phyloP scores from a whole-genome alignment of 2,329 filamentous ascomycete genomes.

The Sporothrix phasma region DNA sequence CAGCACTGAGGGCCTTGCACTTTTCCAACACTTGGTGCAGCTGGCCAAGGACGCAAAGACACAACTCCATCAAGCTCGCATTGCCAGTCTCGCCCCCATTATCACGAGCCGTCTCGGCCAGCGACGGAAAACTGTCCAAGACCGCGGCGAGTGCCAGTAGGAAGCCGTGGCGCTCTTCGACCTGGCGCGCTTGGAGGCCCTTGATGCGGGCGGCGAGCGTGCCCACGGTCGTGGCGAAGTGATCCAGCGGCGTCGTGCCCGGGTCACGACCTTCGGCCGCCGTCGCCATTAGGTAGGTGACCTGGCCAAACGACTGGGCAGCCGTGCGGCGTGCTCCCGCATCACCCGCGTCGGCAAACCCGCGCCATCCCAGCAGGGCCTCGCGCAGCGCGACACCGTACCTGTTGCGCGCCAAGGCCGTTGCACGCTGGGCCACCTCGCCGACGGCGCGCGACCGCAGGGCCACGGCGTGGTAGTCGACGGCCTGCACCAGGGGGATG shows the following conservation, averaged over 20 bases:
- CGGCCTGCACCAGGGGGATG: slow-evolving; percentile 75
- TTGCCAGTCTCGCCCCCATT: not conserved
- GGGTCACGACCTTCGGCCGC: not conserved
- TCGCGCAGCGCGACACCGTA: slow-evolving; percentile 61
- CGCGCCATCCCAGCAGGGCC: slow-evolving; percentile 73
- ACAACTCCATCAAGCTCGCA: not conserved
- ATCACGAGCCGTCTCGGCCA: slow-evolving; percentile 15
- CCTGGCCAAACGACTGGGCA: slow-evolving; percentile 55
- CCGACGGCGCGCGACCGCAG: slow-evolving; percentile 73
- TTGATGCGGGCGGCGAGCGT: slow-evolving; percentile 36
- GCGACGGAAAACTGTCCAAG: slow-evolving; percentile 36
- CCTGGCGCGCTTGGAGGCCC: slow-evolving; percentile 44
- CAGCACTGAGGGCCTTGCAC: slow-evolving; percentile 31
- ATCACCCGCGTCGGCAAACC: slow-evolving; percentile 69
- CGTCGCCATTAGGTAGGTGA: slow-evolving; percentile 33
- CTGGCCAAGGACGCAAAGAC: not conserved
- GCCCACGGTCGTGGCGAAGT: slow-evolving; percentile 27
- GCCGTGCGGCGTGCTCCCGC: slow-evolving; percentile 61
- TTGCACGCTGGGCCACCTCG: slow-evolving; percentile 61
- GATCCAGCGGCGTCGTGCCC: slow-evolving; percentile 17
- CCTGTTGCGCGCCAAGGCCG: slow-evolving; percentile 51
- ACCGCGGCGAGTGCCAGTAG: slow-evolving; percentile 52
- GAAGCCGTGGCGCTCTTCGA: slow-evolving; percentile 61
- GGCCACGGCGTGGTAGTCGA: slow-evolving; percentile 90
- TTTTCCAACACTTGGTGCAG: slow-evolving; percentile 32